A percentile compares a stretch with the other conserved stretches of the same genome.
These are phyloP conservation scores for Cyberlindnera misumaiensis DNA, from an alignment of 805 yeast genomes.

Conservation along the genomic window DNA sequence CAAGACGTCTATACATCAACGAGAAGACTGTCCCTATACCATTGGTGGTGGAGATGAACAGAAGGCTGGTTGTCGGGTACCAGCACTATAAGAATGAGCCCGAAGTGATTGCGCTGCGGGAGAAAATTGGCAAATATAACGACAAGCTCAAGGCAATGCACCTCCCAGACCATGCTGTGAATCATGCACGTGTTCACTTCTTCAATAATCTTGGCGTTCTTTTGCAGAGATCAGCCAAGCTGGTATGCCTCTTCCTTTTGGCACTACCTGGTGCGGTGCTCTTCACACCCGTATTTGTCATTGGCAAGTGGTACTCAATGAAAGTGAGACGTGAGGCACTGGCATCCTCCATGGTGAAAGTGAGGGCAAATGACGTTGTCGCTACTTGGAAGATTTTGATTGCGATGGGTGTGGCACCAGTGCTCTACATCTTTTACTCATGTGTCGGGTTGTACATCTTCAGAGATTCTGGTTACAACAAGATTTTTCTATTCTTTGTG, in stretches of 20 bases:
- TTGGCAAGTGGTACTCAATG: constrained; percentile 67
- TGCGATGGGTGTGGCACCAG: constrained; percentile 82
- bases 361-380: constrained; percentile 86
- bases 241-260: constrained; percentile 49
- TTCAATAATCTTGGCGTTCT: constrained; percentile 46
- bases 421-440: constrained; percentile 78
- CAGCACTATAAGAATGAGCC: constrained; percentile 67
- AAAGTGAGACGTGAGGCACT: constrained; percentile 73
- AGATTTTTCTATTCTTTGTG: constrained; percentile 27
- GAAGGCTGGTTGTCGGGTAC: constrained; percentile 80
- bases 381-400: constrained; percentile 97
- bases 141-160: constrained; percentile 54
- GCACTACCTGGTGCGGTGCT: constrained; percentile 85
- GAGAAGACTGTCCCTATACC: constrained; percentile 74
- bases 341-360: constrained; percentile 82
- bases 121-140: constrained; percentile 66
- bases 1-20: constrained; percentile 79
- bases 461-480: constrained; percentile 28
- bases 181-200: constrained; percentile 43
- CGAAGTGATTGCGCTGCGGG: constrained; percentile 50
- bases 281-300: constrained; percentile 82
- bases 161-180: constrained; percentile 47
- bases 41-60: constrained; percentile 81
- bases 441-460: constrained; percentile 38
- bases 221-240: constrained; percentile 47